Evolutionary conservation across 169 alveolate species (phyloP).

Genomic region (Perkinsus marinus): DNA sequence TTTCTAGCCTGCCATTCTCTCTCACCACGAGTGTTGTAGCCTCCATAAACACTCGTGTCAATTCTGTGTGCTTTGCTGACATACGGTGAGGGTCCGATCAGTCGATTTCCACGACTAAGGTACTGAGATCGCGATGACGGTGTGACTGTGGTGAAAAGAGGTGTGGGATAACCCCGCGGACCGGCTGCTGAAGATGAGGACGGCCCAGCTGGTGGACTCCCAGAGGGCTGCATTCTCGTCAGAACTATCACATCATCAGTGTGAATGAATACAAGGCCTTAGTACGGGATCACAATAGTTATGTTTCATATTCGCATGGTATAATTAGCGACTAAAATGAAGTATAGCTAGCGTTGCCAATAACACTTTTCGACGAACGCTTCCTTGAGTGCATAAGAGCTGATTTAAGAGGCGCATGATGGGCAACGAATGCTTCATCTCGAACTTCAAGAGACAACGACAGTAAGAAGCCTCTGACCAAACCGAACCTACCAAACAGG

Average conservation of each 20-base stretch:
- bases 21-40: not conserved
- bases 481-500: not conserved
- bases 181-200: not conserved
- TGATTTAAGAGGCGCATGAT: not conserved
- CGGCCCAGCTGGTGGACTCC: not conserved
- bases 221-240: not conserved
- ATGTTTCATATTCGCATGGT: not conserved
- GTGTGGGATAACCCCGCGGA: not conserved
- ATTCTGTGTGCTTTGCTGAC: not conserved
- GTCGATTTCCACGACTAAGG: not conserved
- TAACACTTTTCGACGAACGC: not conserved
- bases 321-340: not conserved
- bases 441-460: not conserved
- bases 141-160: not conserved
- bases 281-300: not conserved
- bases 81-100: not conserved
- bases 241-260: no score
- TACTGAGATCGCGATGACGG: not conserved
- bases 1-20: not conserved
- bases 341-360: not conserved
- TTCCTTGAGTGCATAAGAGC: not conserved
- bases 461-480: not conserved
- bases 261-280: not conserved
- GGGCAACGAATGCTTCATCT: not conserved
- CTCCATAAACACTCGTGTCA: not conserved